Conservation (phyloP, 192 early-diverging fungal species). For the Rhizoclosmatium sp. region DNA sequence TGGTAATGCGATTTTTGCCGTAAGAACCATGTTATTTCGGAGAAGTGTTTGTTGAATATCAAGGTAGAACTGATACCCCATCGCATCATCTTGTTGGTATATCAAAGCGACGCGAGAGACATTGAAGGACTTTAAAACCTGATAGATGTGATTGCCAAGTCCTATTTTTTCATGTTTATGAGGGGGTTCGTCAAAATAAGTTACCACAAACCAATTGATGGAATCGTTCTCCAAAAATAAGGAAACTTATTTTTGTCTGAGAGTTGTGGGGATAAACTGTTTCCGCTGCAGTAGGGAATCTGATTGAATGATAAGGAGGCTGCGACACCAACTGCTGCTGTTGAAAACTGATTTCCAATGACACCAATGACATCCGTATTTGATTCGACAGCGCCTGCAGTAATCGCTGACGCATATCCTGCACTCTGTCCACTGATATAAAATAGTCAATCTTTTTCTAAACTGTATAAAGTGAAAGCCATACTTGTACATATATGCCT, state of each 20-base stretch:
- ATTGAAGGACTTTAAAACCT: neutral
- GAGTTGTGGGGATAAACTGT: neutral
- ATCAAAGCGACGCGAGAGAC: conserved; percentile 15
- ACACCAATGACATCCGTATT: neutral
- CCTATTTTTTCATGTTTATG: neutral
- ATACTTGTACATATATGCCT: neutral
- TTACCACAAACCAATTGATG: neutral
- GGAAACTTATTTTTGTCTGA: conserved; percentile 7
- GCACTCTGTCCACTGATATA: neutral
- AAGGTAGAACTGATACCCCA: neutral
- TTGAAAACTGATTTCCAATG: neutral
- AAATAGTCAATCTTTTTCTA: too few species aligned
- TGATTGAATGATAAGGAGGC: neutral
- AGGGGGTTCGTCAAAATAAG: neutral
- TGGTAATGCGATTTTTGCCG: neutral
- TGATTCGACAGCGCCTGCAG: neutral
- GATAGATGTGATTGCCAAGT: neutral
- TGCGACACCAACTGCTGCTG: neutral
- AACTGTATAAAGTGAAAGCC: too few species aligned
- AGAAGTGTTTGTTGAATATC: neutral
- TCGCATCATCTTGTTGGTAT: conserved; percentile 5
- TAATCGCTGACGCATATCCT: neutral
- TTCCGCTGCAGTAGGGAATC: neutral
- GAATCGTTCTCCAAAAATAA: neutral
- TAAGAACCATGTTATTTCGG: neutral